Evolutionary conservation across 768 basidiomycete species (phyloP).

Genomic region (Hypholoma fasciculare): DNA sequence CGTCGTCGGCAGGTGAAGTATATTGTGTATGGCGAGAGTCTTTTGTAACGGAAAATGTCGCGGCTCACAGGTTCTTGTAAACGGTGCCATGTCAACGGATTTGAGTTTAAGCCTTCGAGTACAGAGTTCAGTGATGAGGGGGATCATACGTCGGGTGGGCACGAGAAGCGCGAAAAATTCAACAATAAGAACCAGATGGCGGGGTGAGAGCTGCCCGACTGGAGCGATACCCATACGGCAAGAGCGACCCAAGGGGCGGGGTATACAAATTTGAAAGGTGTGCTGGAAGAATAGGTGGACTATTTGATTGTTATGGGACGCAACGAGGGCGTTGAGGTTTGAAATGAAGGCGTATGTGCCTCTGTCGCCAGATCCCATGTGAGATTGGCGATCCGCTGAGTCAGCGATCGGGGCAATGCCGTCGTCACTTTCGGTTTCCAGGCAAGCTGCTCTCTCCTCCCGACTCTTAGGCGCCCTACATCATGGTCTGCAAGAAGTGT

Average conservation of each 20-base stretch:
- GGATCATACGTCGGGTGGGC: constrained; percentile 32
- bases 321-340: constrained; percentile 29
- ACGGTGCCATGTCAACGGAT: constrained; percentile 58
- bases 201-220: constrained; percentile 41
- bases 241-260: constrained; percentile 35
- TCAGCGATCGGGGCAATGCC: constrained; percentile 28
- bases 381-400: constrained; percentile 33
- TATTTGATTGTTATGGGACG: constrained; percentile 34
- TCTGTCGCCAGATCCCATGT: constrained; percentile 11
- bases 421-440: constrained; percentile 15
- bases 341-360: constrained; percentile 17
- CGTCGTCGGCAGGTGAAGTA: constrained; percentile 47
- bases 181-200: constrained; percentile 53
- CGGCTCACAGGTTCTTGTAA: constrained; percentile 38
- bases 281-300: constrained; percentile 34
- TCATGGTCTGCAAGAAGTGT: constrained; percentile 90
- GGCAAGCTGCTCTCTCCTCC: constrained; percentile 11
- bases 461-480: constrained; percentile 25
- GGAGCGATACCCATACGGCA: constrained; percentile 35
- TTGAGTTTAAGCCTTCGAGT: constrained; percentile 36
- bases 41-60: constrained; percentile 47
- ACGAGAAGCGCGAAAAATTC: constrained; percentile 32
- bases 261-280: constrained; percentile 15
- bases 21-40: constrained; percentile 45
- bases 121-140: constrained; percentile 38